Evolutionary conservation across 257 asterid genomes (phyloP).

Genomic region (Rhazya stricta): DNA sequence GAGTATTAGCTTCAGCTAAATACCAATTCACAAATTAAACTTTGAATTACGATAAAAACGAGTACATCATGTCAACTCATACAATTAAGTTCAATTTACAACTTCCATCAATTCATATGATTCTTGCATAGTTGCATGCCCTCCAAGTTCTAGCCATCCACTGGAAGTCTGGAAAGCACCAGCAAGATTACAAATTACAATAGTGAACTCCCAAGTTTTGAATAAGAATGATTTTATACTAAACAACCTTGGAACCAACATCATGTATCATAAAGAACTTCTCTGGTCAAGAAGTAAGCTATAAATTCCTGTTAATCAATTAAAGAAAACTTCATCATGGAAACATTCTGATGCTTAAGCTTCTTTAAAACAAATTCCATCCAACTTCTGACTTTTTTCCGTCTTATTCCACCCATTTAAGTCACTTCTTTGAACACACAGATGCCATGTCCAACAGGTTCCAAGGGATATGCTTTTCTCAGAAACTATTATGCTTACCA

Average conservation of each 20-base stretch:
- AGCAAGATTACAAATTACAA: no score
- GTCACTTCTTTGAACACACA: neutral
- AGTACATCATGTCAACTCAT: no score
- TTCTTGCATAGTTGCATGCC: no score
- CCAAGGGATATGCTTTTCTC: neutral
- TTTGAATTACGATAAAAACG: no score
- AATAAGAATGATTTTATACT: neutral
- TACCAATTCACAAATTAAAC: no score
- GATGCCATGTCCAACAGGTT: neutral
- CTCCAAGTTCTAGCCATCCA: no score
- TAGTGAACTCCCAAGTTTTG: no score
- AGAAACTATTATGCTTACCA: no score
- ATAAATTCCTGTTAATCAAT: neutral
- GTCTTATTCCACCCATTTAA: neutral
- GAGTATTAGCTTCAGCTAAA: constrained; percentile 34
- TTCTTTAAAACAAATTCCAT: neutral
- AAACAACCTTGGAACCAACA: neutral
- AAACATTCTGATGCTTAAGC: neutral
- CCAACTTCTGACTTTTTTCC: neutral
- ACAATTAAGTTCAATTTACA: no score
- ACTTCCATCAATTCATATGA: no score
- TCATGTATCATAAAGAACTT: neutral
- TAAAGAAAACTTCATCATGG: neutral
- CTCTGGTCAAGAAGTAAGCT: neutral
- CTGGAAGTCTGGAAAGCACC: no score